Base-by-base conservation (phyloP, 1,284 basidiomycete species). In the Cutaneotrichosporon sp. region DNA sequence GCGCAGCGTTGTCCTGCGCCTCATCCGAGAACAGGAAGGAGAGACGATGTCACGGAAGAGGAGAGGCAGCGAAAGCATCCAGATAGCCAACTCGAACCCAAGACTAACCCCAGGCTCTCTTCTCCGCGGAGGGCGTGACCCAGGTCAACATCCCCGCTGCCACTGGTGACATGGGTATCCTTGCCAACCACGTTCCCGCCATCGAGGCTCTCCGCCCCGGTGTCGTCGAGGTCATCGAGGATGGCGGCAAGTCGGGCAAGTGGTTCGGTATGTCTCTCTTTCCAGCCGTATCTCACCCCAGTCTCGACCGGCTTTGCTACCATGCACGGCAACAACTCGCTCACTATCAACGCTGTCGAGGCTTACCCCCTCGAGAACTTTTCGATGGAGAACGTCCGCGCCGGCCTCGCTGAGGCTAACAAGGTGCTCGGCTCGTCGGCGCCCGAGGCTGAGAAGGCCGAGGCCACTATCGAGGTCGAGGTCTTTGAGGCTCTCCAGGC, bases 151-250 rank as follows among this genome's bases (percentile, higher is more conserved):
- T 97, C 72, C 84, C 93, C 53, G 95, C 93, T 58, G 90, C 89
- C 64, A 89, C 91, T n/a, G 95, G 94, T 81, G 94, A 97, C 82
- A 97, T 97, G 93, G 94, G 95, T 86, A 91, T 97, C 76, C 88
- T 97, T 70, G 91, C 95, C 73, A 95, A 95, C 85, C 94, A 98
- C 83, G 93, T 97, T 65, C 89, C 94, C 52, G 90, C 92, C 36
- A 90, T 97, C 68, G 94, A 98, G 82, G 86, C 94, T 60, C 85
- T 98, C 64, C 90, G 91, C 78, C 89, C 95, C 56, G 95, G 94
- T 80, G 85, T 97, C 67, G 85, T 98, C 64, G 94, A 98, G 83
- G 90, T 97, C 70, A 87, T 97, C 70, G 93, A 96, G 83, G 83
- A 87, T 22, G 84, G 83, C 63, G 88, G 87, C 72, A 72, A 74